Conservation (phyloP, 2,329 filamentous ascomycete genomes). For the Talaromyces sp. region DNA sequence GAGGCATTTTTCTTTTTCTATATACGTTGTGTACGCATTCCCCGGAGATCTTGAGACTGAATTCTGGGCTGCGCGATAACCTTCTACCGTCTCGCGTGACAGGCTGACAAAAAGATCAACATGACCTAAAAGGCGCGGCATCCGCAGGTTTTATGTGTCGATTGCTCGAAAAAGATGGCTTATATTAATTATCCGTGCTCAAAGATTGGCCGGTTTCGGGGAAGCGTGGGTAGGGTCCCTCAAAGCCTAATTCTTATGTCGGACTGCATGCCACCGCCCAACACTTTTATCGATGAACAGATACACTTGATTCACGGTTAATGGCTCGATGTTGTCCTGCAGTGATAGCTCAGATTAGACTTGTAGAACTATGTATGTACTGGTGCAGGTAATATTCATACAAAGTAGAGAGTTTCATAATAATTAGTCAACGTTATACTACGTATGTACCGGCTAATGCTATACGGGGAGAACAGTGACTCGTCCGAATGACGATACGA, state of each 20-base stretch:
- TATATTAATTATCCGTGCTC: constrained; percentile 6
- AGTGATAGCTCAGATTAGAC: background rate
- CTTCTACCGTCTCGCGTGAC: background rate
- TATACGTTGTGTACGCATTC: no score
- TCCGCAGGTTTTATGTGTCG: background rate
- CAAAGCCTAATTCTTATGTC: constrained; percentile 1
- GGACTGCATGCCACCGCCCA: background rate
- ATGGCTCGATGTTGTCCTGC: background rate
- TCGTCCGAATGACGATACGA: constrained; percentile 7
- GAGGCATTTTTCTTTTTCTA: constrained; percentile 3
- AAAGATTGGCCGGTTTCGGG: constrained; percentile 14
- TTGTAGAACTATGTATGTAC: background rate
- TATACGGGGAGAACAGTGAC: constrained; percentile 10
- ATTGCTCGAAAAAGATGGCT: background rate
- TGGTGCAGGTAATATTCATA: background rate
- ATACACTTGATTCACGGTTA: background rate
- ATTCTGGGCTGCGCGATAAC: no score
- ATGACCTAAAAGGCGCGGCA: constrained; percentile 6
- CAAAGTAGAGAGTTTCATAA: no score
- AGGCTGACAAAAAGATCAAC: background rate
- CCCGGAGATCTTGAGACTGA: background rate
- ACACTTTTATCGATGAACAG: background rate
- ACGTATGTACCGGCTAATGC: background rate
- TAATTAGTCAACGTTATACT: no score
- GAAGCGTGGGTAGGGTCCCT: background rate